Conservation (phyloP, 257 asterid genomes). For the Parsonsia alboflavescens region DNA sequence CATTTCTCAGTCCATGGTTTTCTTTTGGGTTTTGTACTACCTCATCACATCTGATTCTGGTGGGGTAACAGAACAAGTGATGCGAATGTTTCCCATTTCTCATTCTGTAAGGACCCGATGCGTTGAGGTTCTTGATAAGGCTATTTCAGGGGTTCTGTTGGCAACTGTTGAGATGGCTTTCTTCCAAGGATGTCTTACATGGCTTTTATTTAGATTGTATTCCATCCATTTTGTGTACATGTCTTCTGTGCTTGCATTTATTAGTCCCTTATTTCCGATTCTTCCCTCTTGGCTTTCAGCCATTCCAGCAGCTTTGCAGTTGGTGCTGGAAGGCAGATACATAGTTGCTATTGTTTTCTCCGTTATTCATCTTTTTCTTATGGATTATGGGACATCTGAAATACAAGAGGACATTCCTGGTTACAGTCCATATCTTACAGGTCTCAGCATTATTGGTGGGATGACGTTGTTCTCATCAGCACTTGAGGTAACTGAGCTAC, state of each 20-base stretch:
- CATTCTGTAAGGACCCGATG: slow-evolving; percentile 61
- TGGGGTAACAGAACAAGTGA: slow-evolving; percentile 93
- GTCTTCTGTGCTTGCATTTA: slow-evolving; percentile 79
- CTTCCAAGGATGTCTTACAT: slow-evolving; percentile 90
- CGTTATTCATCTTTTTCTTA: slow-evolving; percentile 58
- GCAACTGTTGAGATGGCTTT: slow-evolving; percentile 89
- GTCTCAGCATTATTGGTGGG: slow-evolving; percentile 97
- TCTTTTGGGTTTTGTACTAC: slow-evolving; percentile 81
- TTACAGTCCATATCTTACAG: slow-evolving; percentile 75
- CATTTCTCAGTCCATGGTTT: slow-evolving; percentile 75
- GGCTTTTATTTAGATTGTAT: slow-evolving; percentile 75
- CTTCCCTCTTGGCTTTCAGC: slow-evolving; percentile 76
- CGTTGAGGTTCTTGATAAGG: slow-evolving; percentile 79
- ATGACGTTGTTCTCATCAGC: slow-evolving; percentile 89
- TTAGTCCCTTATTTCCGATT: slow-evolving; percentile 75
- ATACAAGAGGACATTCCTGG: slow-evolving; percentile 89
- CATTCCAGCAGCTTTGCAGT: slow-evolving; percentile 71
- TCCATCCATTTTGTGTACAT: slow-evolving; percentile 77
- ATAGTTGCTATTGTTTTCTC: slow-evolving; percentile 50
- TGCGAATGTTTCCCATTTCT: slow-evolving; percentile 81
- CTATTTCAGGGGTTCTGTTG: slow-evolving; percentile 76
- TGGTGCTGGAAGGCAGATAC: slow-evolving; percentile 76
- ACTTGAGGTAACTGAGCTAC: slow-evolving; percentile 53
- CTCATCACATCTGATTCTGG: slow-evolving; percentile 94
- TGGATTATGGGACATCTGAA: slow-evolving; percentile 81